Evolutionary conservation across 2,329 filamentous ascomycete genomes (phyloP).

Genomic region (Biscogniauxia mediterranea): DNA sequence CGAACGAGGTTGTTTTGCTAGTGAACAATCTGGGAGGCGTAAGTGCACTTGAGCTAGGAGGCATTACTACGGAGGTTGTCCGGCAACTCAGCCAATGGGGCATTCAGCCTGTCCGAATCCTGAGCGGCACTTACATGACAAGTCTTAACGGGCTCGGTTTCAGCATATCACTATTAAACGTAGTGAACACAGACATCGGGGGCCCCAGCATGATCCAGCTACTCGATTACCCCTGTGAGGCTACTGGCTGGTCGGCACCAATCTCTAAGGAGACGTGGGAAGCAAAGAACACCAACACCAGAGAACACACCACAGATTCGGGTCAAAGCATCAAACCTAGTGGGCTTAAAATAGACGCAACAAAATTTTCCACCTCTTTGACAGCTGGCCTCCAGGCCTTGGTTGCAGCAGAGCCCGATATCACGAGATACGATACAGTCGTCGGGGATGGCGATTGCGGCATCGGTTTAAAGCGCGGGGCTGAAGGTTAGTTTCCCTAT

Average conservation of each 20-base stretch:
- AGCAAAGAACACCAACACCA: slow-evolving; percentile 47
- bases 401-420: slow-evolving; percentile 65
- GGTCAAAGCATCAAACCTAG: slow-evolving; percentile 40
- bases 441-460: slow-evolving; percentile 92
- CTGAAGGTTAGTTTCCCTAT: slow-evolving; percentile 58
- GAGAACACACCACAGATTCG: slow-evolving; percentile 37
- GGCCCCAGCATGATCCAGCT: slow-evolving; percentile 65
- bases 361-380: slow-evolving; percentile 50
- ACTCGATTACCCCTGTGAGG: slow-evolving; percentile 68
- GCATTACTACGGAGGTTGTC: slow-evolving; percentile 67
- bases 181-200: slow-evolving; percentile 56
- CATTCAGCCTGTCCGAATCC: slow-evolving; percentile 62
- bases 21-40: slow-evolving; percentile 77
- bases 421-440: slow-evolving; percentile 74
- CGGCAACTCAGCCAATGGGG: slow-evolving; percentile 58
- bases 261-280: slow-evolving; percentile 64
- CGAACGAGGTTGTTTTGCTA: slow-evolving; percentile 64
- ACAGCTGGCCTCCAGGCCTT: slow-evolving; percentile 58
- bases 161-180: slow-evolving; percentile 68
- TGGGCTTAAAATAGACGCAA: slow-evolving; percentile 52
- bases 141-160: slow-evolving; percentile 75
- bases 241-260: slow-evolving; percentile 67
- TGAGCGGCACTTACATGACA: slow-evolving; percentile 75
- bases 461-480: slow-evolving; percentile 79
- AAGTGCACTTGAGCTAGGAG: slow-evolving; percentile 69